Evolutionary conservation across 495 filamentous ascomycete genomes (phyloP), one percentile per base, ranked within the genome.

Genomic region (Pyronema domesticum): DNA sequence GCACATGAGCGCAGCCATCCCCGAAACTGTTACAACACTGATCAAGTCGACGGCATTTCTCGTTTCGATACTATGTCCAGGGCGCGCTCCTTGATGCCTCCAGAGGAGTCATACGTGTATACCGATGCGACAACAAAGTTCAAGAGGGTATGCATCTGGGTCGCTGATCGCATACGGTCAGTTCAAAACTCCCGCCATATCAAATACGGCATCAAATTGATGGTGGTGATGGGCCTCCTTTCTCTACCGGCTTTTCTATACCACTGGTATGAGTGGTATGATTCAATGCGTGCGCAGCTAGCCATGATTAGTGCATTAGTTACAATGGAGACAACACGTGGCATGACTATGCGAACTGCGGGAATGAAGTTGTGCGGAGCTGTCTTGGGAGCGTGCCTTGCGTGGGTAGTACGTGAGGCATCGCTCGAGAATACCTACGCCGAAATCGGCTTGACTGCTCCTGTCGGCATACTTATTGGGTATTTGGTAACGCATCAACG

Each of bases 261-360:
- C 13, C 18, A 58, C 8, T 64, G 61, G 58, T 55, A 61, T 15
- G 48, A 55, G n/a, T 65, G 62, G 62, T 65, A 55, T 44, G 56
- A 65, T 10, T 39, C 58, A 9, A 23, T 61, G 42, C 62, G 61
- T 19, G 61, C 55, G 3, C 61, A 65, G 19, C 58, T 63, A 55
- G 62, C 54, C 9, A 63, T 65, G 36, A 65, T 65, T 51, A 61
- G 58, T 13, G 62, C 62, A 37, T 58, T 65, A 58, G 49, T 65
- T 4, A 58, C 56, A 7, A 64, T 65, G 62, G 62, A 65, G 46
- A 65, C 62, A n/a, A 65, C 62, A 6, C 51, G 62, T 7, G 62
- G 62, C 9, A 65, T 65, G 62, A 64, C 61, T n/a, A 59, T 65
- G 18, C 58, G 62, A 35, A 65, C 61, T 3, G 62, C 61, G 23